These are phyloP conservation scores for Diaporthe sp. DNA, from an alignment of 2,329 filamentous ascomycete species.

Conservation along the genomic window DNA sequence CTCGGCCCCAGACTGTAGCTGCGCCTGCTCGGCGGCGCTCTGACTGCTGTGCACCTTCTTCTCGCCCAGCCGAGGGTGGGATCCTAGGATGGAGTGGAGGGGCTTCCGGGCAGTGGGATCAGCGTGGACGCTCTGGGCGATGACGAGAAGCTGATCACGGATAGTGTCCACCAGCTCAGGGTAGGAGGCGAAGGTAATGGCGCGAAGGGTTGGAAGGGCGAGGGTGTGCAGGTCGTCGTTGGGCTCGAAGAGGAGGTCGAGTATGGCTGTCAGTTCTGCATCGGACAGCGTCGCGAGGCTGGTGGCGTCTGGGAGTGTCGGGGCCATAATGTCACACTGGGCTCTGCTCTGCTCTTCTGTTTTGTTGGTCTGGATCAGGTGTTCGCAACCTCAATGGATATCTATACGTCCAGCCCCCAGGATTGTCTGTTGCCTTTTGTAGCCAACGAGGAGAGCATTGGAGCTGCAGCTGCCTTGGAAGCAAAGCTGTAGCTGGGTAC, in stretches of 20 bases:
- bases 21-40: conserved; percentile 85
- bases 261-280: conserved; percentile 65
- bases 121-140: conserved; percentile 63
- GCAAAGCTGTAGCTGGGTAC: neutral
- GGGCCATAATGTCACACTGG: conserved; percentile 24
- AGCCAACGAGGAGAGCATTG: neutral
- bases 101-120: conserved; percentile 61
- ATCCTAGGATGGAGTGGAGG: conserved; percentile 80
- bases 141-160: conserved; percentile 70
- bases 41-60: conserved; percentile 85
- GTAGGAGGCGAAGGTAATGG: conserved; percentile 74
- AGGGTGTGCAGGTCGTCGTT: conserved; percentile 80
- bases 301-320: conserved; percentile 67
- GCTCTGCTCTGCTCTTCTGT: neutral
- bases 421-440: neutral
- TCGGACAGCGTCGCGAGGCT: conserved; percentile 68
- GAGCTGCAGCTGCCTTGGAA: neutral
- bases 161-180: conserved; percentile 76
- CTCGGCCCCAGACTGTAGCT: conserved; percentile 70
- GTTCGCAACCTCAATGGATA: neutral
- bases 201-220: conserved; percentile 74
- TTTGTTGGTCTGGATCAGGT: neutral
- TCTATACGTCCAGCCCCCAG: neutral
- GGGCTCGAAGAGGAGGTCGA: conserved; percentile 89
- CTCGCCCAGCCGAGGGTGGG: conserved; percentile 87